Conservation (phyloP, 2,329 filamentous ascomycete species). For the Aspergillus luchuensis region DNA sequence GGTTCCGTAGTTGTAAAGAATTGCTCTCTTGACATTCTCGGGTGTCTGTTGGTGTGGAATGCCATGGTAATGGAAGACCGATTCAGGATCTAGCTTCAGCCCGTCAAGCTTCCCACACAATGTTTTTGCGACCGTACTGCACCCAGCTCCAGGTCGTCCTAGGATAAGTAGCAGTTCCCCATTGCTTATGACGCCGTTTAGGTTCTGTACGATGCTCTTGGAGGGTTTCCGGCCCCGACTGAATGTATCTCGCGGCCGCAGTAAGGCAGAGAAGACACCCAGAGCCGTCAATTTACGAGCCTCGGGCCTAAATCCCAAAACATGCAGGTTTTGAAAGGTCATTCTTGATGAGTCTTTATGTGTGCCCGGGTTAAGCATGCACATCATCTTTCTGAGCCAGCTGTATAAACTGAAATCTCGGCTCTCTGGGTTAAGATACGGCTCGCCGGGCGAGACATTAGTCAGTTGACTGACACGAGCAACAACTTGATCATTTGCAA, state of each 20-base stretch:
- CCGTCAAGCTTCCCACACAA: neutral
- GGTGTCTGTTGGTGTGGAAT: neutral
- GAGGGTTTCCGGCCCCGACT: neutral
- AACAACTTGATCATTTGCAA: neutral
- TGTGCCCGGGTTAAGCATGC: neutral
- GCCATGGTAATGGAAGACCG: neutral
- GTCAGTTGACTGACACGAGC: neutral
- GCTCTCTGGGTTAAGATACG: neutral
- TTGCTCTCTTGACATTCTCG: neutral
- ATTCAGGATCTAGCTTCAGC: neutral
- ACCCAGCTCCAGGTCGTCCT: neutral
- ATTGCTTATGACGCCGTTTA: neutral
- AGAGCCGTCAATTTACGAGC: neutral
- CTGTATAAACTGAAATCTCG: neutral
- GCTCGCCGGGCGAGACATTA: neutral
- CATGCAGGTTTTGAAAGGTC: neutral
- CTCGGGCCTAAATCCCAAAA: neutral
- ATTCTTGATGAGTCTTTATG: neutral
- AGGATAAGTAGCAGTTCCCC: slow-evolving; percentile 5
- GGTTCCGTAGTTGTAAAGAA: slow-evolving; percentile 44
- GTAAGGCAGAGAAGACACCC: neutral
- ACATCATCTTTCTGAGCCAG: neutral
- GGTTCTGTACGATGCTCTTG: neutral
- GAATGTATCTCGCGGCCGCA: neutral
- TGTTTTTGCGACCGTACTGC: slow-evolving; percentile 1